These are phyloP conservation scores for Mortierella polycephala DNA, from an alignment of 371 early-diverging fungal genomes.

Conservation along the genomic window DNA sequence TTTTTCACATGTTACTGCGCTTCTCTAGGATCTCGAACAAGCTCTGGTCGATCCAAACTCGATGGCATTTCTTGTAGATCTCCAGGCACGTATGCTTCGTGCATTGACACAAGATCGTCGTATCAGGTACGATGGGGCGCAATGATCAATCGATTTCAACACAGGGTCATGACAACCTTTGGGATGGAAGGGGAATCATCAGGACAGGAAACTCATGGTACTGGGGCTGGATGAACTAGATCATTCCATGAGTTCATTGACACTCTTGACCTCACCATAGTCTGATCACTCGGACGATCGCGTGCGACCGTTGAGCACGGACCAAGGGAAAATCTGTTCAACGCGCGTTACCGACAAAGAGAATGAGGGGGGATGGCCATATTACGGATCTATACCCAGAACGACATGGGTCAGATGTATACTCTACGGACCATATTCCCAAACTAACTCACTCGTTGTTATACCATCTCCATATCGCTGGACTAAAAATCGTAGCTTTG, in stretches of 20 bases:
- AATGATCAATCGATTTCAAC: neutral
- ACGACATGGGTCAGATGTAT: too few species aligned
- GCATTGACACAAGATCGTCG: slow-evolving; percentile 44
- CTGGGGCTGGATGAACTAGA: too few species aligned
- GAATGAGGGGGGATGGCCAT: neutral
- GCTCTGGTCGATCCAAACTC: slow-evolving; percentile 44
- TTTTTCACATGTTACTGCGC: neutral
- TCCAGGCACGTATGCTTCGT: slow-evolving; percentile 52
- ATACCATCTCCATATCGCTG: neutral
- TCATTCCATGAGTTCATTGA: too few species aligned
- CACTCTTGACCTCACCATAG: neutral
- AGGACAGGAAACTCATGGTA: too few species aligned
- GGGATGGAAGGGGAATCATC: neutral
- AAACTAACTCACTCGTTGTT: neutral
- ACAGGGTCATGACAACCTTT: neutral
- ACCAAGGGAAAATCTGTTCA: slow-evolving; percentile 29
- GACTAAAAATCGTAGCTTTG: slow-evolving; percentile 51
- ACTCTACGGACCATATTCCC: neutral
- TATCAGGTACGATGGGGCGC: slow-evolving; percentile 29
- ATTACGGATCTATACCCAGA: neutral
- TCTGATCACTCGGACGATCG: slow-evolving; percentile 13
- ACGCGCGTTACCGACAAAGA: slow-evolving; percentile 2
- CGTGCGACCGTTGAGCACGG: slow-evolving; percentile 54
- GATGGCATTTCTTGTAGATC: slow-evolving; percentile 38
- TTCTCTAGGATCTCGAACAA: slow-evolving; percentile 38